phyloP scores from a whole-genome alignment of 2,329 filamentous ascomycete genomes.

The Colletotrichum ledebouriae region DNA sequence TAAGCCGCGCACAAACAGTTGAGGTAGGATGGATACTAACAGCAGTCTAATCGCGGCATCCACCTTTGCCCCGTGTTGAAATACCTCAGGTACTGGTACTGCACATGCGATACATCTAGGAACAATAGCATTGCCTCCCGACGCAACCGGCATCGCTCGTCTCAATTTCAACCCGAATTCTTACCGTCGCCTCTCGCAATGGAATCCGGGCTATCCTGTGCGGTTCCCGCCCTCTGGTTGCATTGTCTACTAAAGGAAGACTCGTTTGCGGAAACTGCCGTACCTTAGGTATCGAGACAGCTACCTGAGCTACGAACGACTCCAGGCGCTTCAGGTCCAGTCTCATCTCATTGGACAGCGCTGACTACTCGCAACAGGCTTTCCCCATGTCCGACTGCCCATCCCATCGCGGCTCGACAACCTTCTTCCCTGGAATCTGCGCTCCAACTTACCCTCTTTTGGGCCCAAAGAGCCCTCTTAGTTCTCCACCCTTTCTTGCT shows the following conservation, averaged over 20 bases:
- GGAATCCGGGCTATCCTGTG: no score
- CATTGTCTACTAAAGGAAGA: no score
- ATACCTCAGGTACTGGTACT: no score
- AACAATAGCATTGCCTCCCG: not conserved
- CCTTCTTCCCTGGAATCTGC: constrained; percentile 29
- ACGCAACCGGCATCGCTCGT: not conserved
- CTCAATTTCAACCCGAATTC: not conserved
- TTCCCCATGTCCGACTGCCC: constrained; percentile 13
- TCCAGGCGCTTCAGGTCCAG: not conserved
- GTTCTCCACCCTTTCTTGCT: not conserved
- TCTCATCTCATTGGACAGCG: constrained; percentile 17
- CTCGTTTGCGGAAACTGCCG: constrained; percentile 8
- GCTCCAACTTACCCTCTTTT: constrained; percentile 12
- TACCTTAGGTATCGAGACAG: no score
- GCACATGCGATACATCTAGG: not conserved
- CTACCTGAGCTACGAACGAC: not conserved
- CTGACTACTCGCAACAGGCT: constrained; percentile 14
- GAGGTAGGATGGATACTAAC: no score
- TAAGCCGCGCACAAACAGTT: no score
- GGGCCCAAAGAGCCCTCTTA: constrained; percentile 11
- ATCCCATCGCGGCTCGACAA: constrained; percentile 24
- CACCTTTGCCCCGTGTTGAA: not conserved
- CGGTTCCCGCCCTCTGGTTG: no score
- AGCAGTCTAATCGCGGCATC: constrained; percentile 10
- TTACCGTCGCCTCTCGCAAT: not conserved